A percentile compares a stretch with the other conserved stretches of the same genome.
These are phyloP conservation scores for Pontederia paniculata DNA, from an alignment of 176 grass and related monocot genomes.

Conservation along the genomic window DNA sequence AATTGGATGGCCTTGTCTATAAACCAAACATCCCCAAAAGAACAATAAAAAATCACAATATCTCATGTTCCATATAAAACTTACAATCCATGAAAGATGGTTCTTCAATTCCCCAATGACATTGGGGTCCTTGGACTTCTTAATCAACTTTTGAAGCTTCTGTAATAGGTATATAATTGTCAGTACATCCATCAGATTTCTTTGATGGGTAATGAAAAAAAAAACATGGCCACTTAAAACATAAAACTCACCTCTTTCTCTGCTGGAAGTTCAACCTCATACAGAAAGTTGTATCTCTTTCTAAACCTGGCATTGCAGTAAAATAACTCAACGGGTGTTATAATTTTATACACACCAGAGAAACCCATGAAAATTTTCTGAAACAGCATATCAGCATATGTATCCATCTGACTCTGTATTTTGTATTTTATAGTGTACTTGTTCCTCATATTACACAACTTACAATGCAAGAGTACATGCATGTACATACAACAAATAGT, in stretches of 20 bases:
- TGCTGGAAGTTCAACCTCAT: slow-evolving; percentile 57
- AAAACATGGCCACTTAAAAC: background rate
- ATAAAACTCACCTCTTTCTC: slow-evolving; percentile 53
- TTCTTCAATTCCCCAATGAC: slow-evolving; percentile 61
- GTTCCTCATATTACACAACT: background rate
- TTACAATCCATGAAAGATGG: slow-evolving; percentile 80
- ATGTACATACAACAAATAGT: background rate
- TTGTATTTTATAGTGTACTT: background rate
- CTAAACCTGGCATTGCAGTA: slow-evolving; percentile 45
- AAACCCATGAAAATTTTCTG: background rate
- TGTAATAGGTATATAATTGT: slow-evolving; percentile 24
- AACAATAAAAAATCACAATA: background rate
- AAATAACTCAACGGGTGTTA: slow-evolving; percentile 6
- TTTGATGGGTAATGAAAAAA: background rate
- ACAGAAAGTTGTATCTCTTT: slow-evolving; percentile 86
- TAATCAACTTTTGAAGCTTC: slow-evolving; percentile 74
- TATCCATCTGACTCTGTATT: background rate
- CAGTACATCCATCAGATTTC: background rate
- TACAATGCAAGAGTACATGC: background rate
- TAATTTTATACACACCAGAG: background rate
- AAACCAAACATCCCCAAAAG: background rate
- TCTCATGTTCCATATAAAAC: slow-evolving; percentile 8
- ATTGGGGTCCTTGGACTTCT: slow-evolving; percentile 67
- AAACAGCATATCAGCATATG: background rate
- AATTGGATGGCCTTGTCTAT: no score